A percentile compares a stretch with the other conserved stretches of the same genome.
phyloP scores from a whole-genome alignment of 2,329 filamentous ascomycete species.

The Graphiopsis chlorocephala region DNA sequence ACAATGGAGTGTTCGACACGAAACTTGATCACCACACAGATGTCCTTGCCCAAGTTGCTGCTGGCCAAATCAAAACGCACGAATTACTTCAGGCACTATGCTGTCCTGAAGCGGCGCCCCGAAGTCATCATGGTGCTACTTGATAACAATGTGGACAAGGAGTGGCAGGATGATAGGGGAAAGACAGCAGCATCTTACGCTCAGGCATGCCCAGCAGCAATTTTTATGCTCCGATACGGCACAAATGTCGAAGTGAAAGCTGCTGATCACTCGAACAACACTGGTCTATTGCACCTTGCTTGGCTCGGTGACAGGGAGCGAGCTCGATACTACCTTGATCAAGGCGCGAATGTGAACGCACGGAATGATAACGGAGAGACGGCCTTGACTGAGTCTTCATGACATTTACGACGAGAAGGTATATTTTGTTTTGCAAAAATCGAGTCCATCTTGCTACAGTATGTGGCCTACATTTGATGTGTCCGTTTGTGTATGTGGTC shows the following conservation, averaged over 20 bases:
- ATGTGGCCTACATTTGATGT: no score
- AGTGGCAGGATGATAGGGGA: slow-evolving; percentile 3
- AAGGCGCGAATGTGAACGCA: slow-evolving; percentile 2
- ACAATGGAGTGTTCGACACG: background rate
- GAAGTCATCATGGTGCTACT: background rate
- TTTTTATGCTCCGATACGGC: slow-evolving; percentile 5
- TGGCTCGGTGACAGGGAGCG: slow-evolving; percentile 12
- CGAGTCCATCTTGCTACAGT: no score
- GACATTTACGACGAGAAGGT: no score
- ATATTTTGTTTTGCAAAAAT: no score
- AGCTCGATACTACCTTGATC: background rate
- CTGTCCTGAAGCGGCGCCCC: background rate
- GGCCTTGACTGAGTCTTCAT: slow-evolving; percentile 6
- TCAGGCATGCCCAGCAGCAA: background rate
- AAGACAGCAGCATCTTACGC: slow-evolving; percentile 17
- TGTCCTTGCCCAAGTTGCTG: background rate
- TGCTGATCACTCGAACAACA: background rate
- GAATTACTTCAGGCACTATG: slow-evolving; percentile 5
- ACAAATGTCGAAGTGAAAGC: background rate
- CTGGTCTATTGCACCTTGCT: slow-evolving; percentile 7
- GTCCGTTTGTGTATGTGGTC: no score
- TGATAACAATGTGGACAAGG: background rate
- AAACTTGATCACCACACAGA: slow-evolving; percentile 6
- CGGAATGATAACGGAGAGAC: slow-evolving; percentile 6
- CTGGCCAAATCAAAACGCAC: background rate